These are phyloP conservation scores for Phytopythium kandeliae DNA, from an alignment of 352 stramenopile species.

Conservation along the genomic window DNA sequence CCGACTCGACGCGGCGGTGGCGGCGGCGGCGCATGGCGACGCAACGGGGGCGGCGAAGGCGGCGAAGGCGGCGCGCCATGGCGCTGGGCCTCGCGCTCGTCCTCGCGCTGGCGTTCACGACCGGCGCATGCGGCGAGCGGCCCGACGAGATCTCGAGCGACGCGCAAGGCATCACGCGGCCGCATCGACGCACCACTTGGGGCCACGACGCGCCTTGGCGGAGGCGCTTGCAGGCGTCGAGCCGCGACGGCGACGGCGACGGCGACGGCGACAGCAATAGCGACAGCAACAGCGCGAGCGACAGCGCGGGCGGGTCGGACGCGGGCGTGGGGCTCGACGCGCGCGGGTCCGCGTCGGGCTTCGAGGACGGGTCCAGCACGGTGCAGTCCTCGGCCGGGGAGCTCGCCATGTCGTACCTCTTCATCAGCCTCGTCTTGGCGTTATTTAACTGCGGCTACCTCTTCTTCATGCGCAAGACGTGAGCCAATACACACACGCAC, in stretches of 20 bases:
- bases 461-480: slow-evolving; percentile 42
- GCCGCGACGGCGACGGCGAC: background rate
- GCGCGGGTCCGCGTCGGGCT: slow-evolving; percentile 7
- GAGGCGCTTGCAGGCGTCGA: background rate
- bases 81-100: background rate
- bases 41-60: background rate
- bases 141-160: no score
- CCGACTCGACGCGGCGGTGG: no score
- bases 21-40: background rate
- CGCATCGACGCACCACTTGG: no score
- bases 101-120: no score
- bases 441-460: slow-evolving; percentile 50
- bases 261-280: background rate
- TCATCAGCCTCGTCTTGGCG: slow-evolving; percentile 26
- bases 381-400: slow-evolving; percentile 18
- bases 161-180: no score
- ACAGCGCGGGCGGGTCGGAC: slow-evolving; percentile 11
- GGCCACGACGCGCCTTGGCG: background rate
- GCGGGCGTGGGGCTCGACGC: slow-evolving; percentile 9
- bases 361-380: slow-evolving; percentile 21
- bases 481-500: slow-evolving; percentile 5
- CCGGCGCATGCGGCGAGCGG: no score
- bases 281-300: slow-evolving; percentile 13
- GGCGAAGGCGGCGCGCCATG: background rate
- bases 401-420: slow-evolving; percentile 30